phyloP scores from a whole-genome alignment of 768 basidiomycete species.

The Termitomyces sp. region DNA sequence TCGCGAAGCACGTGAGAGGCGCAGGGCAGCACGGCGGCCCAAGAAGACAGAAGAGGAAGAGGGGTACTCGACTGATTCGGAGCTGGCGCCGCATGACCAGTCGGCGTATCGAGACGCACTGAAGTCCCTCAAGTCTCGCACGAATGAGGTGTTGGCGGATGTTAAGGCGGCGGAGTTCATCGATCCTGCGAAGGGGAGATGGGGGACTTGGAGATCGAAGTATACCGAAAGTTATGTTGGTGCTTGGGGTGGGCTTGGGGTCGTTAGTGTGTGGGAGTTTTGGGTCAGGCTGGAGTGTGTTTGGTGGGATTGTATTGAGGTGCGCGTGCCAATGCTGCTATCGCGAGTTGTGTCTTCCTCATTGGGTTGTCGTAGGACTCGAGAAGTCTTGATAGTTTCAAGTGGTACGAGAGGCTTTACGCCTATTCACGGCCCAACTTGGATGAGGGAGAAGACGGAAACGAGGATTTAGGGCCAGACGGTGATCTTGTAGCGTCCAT shows the following conservation, averaged over 20 bases:
- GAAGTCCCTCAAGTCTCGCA: constrained; percentile 43
- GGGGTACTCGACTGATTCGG: constrained; percentile 85
- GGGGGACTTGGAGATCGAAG: constrained; percentile 66
- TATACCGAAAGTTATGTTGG: constrained; percentile 80
- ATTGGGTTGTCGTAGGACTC: neutral
- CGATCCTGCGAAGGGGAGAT: constrained; percentile 66
- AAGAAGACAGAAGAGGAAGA: constrained; percentile 47
- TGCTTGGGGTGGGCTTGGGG: constrained; percentile 88
- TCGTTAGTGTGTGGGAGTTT: constrained; percentile 91
- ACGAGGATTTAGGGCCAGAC: constrained; percentile 67
- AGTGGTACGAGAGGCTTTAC: constrained; percentile 78
- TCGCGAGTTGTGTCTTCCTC: neutral
- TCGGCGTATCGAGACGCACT: constrained; percentile 66
- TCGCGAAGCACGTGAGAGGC: constrained; percentile 49
- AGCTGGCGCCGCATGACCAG: constrained; percentile 59
- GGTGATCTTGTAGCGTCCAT: constrained; percentile 86
- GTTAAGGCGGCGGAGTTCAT: constrained; percentile 81
- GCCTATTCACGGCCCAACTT: constrained; percentile 58
- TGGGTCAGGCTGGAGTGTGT: constrained; percentile 85
- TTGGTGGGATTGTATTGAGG: constrained; percentile 86
- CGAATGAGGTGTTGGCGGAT: constrained; percentile 64
- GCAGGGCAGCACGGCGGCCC: constrained; percentile 43
- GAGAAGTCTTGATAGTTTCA: constrained; percentile 67
- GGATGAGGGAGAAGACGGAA: constrained; percentile 37
- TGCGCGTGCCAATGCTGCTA: constrained; percentile 24